Evolutionary conservation across 2,329 filamentous ascomycete genomes (phyloP).

Genomic region (Stagonosporopsis rhizophila): DNA sequence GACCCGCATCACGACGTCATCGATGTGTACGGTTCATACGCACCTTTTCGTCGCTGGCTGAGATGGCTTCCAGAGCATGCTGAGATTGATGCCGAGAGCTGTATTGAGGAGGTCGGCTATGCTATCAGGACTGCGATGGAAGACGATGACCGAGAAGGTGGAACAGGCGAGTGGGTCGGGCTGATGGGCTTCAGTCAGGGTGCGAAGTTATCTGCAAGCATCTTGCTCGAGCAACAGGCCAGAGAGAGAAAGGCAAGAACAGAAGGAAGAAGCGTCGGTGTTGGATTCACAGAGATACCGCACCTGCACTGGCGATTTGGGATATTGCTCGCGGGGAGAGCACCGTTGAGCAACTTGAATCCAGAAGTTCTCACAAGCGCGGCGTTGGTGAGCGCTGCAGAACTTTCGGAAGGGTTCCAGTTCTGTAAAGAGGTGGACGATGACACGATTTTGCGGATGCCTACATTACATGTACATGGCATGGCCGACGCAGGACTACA

Average conservation of each 20-base stretch:
- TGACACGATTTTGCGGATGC: conserved; percentile 60
- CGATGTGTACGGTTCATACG: conserved; percentile 69
- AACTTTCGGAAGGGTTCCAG: conserved; percentile 54
- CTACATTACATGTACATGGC: conserved; percentile 74
- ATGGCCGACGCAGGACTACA: conserved; percentile 65
- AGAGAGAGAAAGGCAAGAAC: conserved; percentile 45
- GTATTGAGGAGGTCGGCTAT: conserved; percentile 57
- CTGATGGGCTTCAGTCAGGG: conserved; percentile 60
- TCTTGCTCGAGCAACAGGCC: conserved; percentile 66
- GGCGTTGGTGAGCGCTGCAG: conserved; percentile 51
- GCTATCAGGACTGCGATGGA: conserved; percentile 54
- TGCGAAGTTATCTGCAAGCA: conserved; percentile 56
- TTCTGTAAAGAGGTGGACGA: conserved; percentile 48
- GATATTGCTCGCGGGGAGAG: conserved; percentile 67
- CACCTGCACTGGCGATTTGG: conserved; percentile 63
- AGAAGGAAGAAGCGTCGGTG: conserved; percentile 27
- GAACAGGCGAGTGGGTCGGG: conserved; percentile 57
- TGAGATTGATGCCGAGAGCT: conserved; percentile 58
- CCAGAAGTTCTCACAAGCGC: conserved; percentile 45
- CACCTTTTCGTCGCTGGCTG: conserved; percentile 70
- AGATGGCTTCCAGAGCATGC: conserved; percentile 67
- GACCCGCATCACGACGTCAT: conserved; percentile 68
- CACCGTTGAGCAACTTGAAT: conserved; percentile 64
- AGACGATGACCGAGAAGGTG: conserved; percentile 52
- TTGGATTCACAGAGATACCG: conserved; percentile 35